Percentiles rank a stretch among this genome's conserved stretches.
Conservation (phyloP, 2,329 filamentous ascomycete species). For the Monascus ruber region DNA sequence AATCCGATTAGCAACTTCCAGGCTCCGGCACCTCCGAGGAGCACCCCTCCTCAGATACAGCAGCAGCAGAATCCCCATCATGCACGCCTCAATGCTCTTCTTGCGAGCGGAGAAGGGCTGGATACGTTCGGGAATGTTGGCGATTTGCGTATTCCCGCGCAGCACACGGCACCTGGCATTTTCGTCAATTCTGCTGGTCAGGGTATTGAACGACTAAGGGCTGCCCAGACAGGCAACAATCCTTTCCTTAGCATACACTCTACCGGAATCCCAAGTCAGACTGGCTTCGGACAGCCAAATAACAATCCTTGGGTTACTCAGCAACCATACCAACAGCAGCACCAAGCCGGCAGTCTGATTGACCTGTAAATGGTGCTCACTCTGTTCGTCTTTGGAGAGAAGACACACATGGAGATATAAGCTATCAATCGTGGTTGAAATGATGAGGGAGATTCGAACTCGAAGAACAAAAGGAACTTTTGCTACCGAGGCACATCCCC, state of each 20-base stretch:
- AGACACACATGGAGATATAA: too few relatives aligned
- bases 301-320: constrained; percentile 47
- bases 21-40: constrained; percentile 26
- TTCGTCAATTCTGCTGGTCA: constrained; percentile 93
- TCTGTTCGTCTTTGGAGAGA: too few relatives aligned
- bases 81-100: constrained; percentile 71
- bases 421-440: too few relatives aligned
- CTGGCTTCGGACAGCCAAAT: constrained; percentile 30
- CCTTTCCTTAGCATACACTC: constrained; percentile 80
- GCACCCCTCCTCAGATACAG: constrained; percentile 18
- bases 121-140: constrained; percentile 98
- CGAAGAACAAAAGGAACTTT: too few relatives aligned
- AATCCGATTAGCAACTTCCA: constrained; percentile 42
- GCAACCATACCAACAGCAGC: constrained; percentile 34
- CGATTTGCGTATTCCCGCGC: constrained; percentile 84
- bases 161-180: constrained; percentile 90
- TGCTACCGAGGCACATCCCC: too few relatives aligned
- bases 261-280: constrained; percentile 52
- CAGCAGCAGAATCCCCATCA: constrained; percentile 44
- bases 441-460: too few relatives aligned
- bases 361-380: constrained; percentile 36
- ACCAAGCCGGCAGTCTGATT: constrained; percentile 47
- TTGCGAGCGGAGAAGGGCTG: constrained; percentile 80
- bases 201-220: constrained; percentile 61
- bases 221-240: constrained; percentile 63